Percentiles rank a stretch among this genome's conserved stretches.
Conservation (phyloP, 768 basidiomycete genomes). For the Rhodotorula graminis region DNA sequence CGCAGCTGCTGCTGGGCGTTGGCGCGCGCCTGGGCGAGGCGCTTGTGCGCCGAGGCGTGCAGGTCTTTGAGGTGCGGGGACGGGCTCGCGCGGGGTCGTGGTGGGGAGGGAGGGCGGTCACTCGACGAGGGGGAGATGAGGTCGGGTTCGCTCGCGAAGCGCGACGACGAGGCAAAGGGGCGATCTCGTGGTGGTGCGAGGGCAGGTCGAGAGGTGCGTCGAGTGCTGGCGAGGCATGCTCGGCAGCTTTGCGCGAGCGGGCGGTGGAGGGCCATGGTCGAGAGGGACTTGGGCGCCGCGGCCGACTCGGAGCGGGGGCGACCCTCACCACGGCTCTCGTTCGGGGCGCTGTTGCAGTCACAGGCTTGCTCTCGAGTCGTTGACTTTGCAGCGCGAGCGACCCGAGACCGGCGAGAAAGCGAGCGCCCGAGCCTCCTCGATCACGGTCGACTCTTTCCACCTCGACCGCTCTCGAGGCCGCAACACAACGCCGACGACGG, state of each 20-base stretch:
- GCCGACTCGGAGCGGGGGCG: no score
- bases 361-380: no score
- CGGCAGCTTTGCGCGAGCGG: not conserved
- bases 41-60: not conserved
- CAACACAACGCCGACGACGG: no score
- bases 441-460: no score
- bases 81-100: not conserved
- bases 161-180: not conserved
- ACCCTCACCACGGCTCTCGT: no score
- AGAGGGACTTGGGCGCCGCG: no score
- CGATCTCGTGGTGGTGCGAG: not conserved
- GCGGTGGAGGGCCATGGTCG: not conserved
- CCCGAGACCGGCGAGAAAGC: no score
- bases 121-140: not conserved
- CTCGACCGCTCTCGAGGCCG: no score
- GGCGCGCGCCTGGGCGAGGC: slow-evolving; percentile 10
- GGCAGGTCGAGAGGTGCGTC: not conserved
- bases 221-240: not conserved
- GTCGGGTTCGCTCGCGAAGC: not conserved
- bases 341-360: no score
- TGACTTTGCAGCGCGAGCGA: no score
- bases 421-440: no score
- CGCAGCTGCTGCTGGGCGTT: slow-evolving; percentile 18
- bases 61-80: not conserved
- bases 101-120: not conserved